Conservation (phyloP, 495 filamentous ascomycete species). For the Penicillium canariense region DNA sequence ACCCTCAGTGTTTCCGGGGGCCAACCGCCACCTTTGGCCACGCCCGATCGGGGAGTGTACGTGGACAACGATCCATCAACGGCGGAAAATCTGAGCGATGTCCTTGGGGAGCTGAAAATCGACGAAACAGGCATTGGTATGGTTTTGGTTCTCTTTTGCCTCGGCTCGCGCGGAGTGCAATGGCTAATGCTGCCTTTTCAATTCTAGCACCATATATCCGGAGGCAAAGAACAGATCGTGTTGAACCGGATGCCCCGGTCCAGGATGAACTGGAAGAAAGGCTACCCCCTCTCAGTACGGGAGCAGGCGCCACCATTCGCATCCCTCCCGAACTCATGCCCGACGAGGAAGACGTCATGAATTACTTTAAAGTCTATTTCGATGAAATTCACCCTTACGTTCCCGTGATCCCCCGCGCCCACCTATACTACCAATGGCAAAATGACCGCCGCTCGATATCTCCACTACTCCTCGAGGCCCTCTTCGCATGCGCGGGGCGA, state of each 20-base stretch:
- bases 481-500: constrained; percentile 90
- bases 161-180: neutral
- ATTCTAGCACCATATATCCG: constrained; percentile 81
- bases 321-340: constrained; percentile 97
- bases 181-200: constrained; percentile 17
- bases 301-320: constrained; percentile 71
- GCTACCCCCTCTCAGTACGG: constrained; percentile 63
- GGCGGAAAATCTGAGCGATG: constrained; percentile 71
- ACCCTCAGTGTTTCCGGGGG: constrained; percentile 49
- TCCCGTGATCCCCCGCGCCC: constrained; percentile 82
- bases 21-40: constrained; percentile 52
- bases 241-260: constrained; percentile 68
- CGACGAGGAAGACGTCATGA: constrained; percentile 72
- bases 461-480: constrained; percentile 84
- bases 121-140: constrained; percentile 85
- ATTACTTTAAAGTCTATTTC: constrained; percentile 94
- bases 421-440: constrained; percentile 91
- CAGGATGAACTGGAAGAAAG: constrained; percentile 73
- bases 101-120: constrained; percentile 82
- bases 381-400: constrained; percentile 91
- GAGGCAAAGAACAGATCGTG: constrained; percentile 63
- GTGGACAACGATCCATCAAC: constrained; percentile 62
- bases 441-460: constrained; percentile 82
- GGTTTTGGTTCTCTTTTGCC: constrained; percentile 31
- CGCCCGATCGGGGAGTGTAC: constrained; percentile 34